Evolutionary conservation across 2,329 filamentous ascomycete species (phyloP).

Genomic region (Paecilomyces formosus): DNA sequence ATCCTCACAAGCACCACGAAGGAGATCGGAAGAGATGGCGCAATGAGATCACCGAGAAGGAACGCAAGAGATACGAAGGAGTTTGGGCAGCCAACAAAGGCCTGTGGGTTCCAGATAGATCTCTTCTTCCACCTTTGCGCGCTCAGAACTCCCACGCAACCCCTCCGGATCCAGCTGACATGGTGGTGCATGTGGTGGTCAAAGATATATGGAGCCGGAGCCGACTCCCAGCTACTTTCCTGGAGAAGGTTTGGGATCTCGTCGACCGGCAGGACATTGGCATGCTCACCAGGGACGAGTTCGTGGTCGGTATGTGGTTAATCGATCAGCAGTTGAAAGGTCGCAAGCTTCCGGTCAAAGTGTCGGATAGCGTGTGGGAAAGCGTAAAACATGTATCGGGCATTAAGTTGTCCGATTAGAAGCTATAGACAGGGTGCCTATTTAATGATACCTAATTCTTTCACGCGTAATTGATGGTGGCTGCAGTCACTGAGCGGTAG

Average conservation of each 20-base stretch:
- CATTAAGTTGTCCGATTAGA: conserved; percentile 18
- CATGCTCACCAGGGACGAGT: conserved; percentile 37
- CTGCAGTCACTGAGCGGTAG: background rate
- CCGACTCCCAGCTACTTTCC: conserved; percentile 27
- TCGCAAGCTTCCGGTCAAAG: conserved; percentile 37
- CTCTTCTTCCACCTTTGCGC: conserved; percentile 6
- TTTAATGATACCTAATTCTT: background rate
- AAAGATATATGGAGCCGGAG: conserved; percentile 44
- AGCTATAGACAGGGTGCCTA: background rate
- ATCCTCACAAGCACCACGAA: conserved; percentile 43
- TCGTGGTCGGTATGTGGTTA: conserved; percentile 45
- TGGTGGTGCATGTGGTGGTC: conserved; percentile 40
- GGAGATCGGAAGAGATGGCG: conserved; percentile 41
- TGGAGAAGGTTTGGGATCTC: conserved; percentile 41
- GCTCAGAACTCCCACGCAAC: conserved; percentile 7
- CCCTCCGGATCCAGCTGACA: conserved; percentile 22
- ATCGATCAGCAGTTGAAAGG: conserved; percentile 43
- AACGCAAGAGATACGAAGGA: conserved; percentile 43
- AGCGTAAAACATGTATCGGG: conserved; percentile 36
- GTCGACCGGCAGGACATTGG: conserved; percentile 32
- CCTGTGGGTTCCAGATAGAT: conserved; percentile 20
- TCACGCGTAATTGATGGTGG: background rate
- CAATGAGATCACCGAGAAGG: conserved; percentile 35
- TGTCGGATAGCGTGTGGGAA: conserved; percentile 41
- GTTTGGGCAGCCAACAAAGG: conserved; percentile 45